Evolutionary conservation across 352 stramenopile genomes (phyloP), one percentile per base, ranked within the genome.

Genomic region (Pythium coloratum): DNA sequence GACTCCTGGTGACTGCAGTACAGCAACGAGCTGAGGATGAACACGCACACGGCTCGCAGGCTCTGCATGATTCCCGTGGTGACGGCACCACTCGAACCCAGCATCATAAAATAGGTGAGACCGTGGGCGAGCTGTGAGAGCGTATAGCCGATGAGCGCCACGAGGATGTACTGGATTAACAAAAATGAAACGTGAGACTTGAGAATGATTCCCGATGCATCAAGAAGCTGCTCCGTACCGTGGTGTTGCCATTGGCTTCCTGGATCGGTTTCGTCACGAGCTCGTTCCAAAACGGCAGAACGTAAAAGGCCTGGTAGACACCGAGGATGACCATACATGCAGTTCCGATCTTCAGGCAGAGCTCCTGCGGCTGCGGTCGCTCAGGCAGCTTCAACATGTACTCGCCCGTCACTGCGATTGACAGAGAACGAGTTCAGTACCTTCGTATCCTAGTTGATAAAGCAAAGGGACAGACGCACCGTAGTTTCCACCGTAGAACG

Each of bases 51-150:
- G 13, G 88, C 88, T 44, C 88, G 88, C 59, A 95, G 77, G 49
- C 85, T 94, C 76, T 95, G 88, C 84, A 95, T 93, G 70, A 95
- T 94, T 28, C 85, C 88, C 1, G 88, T 94, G 3, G 87, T 95
- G 46, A 95, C 85, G 6, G 87, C 87, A 28, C 87, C 87, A 55
- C 85, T 92, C 3, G 85, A 88, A 59, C 80, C 82, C 16, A 95
- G 76, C 73, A 95, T 82, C 66, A 93, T 76, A 49, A 95, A 95
- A 73, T 95, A 95, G 54, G 87, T 95, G 32, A 92, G 72, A 8
- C 85, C 87, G 38, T 95, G 87, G 1, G 86, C 87, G 20, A 95
- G 72, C 50, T 95, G 87, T 2, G 87, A 95, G 6, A 95, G 30
- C 30, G 82, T 92, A 75, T 94, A 94, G 9, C 64, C 76, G 16